Evolutionary conservation across 371 early-diverging fungal species (phyloP).

Genomic region (Sanchytrium tribonematis): DNA sequence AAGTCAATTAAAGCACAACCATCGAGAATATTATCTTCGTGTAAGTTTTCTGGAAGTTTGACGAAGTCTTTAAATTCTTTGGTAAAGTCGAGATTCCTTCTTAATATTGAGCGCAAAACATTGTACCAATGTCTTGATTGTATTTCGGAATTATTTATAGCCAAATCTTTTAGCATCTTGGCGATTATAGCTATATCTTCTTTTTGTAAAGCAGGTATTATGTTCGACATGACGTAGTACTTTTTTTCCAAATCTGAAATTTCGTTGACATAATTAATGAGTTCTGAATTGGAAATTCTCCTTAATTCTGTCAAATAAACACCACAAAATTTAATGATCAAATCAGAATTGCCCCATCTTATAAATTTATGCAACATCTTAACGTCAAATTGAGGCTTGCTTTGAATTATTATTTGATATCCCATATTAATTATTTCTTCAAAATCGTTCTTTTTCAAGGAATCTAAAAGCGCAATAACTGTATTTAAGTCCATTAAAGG

Average conservation of each 20-base stretch:
- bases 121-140: background rate
- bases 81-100: background rate
- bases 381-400: background rate
- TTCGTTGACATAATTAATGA: background rate
- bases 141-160: background rate
- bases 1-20: background rate
- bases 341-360: background rate
- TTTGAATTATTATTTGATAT: background rate
- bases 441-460: background rate
- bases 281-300: background rate
- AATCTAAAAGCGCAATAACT: background rate
- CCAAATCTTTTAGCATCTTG: background rate
- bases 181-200: background rate
- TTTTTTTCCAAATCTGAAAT: background rate
- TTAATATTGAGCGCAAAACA: background rate
- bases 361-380: background rate
- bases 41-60: background rate
- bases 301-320: background rate
- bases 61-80: background rate
- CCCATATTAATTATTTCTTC: background rate
- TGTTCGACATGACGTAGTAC: background rate
- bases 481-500: background rate
- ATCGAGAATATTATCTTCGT: background rate
- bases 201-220: background rate
- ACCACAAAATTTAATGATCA: background rate